phyloP scores from a whole-genome alignment of 2,329 filamentous ascomycete species.

The Zopfia rhizophila region DNA sequence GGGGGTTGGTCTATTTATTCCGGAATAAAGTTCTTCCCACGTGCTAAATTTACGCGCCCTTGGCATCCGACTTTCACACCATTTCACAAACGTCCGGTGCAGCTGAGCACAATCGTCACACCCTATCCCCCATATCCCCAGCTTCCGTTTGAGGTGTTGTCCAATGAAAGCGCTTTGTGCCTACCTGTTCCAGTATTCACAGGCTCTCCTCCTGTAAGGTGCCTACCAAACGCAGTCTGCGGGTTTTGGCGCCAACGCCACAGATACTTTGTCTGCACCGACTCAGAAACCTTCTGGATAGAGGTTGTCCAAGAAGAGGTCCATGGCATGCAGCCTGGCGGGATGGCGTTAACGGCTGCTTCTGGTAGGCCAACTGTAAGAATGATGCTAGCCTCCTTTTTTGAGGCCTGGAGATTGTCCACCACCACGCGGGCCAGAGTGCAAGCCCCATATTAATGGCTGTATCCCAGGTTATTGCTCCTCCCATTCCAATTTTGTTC shows the following conservation, averaged over 20 bases:
- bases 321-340: too few species aligned
- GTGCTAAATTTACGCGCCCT: conserved; percentile 7
- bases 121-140: background rate
- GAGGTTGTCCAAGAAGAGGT: too few species aligned
- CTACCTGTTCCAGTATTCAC: too few species aligned
- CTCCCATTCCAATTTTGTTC: background rate
- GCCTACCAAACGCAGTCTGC: too few species aligned
- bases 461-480: background rate
- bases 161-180: too few species aligned
- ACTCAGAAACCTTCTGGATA: too few species aligned
- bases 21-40: too few species aligned
- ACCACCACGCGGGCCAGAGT: conserved; percentile 3
- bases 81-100: too few species aligned
- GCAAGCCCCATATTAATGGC: conserved; percentile 2
- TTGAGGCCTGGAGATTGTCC: background rate
- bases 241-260: too few species aligned
- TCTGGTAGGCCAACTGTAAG: conserved; percentile 7
- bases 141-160: background rate
- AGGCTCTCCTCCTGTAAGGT: too few species aligned
- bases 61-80: conserved; percentile 1
- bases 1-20: too few species aligned
- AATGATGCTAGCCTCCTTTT: conserved; percentile 2
- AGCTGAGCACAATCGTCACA: conserved; percentile 6
- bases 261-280: too few species aligned
- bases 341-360: conserved; percentile 7